Percentiles rank a stretch among this genome's conserved stretches.
Conservation (phyloP, 2,329 filamentous ascomycete species). For the Metarhizium guizhouense region DNA sequence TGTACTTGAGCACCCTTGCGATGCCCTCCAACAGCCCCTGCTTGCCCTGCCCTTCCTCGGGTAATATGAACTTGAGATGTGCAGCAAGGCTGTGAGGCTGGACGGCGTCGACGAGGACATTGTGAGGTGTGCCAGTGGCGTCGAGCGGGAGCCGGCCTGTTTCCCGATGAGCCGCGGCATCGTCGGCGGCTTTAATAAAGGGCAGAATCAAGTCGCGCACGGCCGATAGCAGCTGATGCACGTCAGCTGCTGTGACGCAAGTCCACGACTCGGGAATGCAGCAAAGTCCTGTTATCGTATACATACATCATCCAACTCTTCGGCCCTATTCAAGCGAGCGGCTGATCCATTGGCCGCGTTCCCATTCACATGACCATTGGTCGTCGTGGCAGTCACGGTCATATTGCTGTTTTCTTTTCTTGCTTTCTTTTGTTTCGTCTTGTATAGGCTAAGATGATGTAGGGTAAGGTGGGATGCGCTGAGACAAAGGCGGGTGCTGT, state of each 20-base stretch:
- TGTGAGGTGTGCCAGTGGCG: slow-evolving; percentile 32
- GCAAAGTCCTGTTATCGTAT: not conserved
- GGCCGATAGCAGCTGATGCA: slow-evolving; percentile 54
- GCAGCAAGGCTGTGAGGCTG: slow-evolving; percentile 48
- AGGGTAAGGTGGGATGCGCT: not conserved
- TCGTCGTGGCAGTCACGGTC: slow-evolving; percentile 8
- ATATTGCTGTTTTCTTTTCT: not conserved
- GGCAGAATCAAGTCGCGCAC: slow-evolving; percentile 61
- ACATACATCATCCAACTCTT: slow-evolving; percentile 22
- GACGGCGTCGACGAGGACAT: slow-evolving; percentile 55
- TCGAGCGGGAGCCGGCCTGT: slow-evolving; percentile 39
- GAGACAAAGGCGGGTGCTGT: too few species aligned
- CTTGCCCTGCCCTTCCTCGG: slow-evolving; percentile 51
- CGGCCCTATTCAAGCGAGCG: slow-evolving; percentile 20
- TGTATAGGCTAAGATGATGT: not conserved
- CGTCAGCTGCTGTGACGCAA: not conserved
- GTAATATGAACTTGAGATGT: slow-evolving; percentile 50
- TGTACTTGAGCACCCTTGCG: slow-evolving; percentile 66
- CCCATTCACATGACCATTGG: slow-evolving; percentile 11
- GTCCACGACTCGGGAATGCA: not conserved
- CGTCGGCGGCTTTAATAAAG: slow-evolving; percentile 63
- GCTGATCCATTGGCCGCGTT: slow-evolving; percentile 13
- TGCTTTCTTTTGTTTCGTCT: not conserved
- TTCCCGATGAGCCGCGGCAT: slow-evolving; percentile 41
- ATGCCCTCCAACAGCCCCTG: slow-evolving; percentile 67